Percentiles rank a stretch among this genome's conserved stretches.
Conservation (phyloP, 2,329 filamentous ascomycete genomes). For the Fusarium tanahbumbuense region DNA sequence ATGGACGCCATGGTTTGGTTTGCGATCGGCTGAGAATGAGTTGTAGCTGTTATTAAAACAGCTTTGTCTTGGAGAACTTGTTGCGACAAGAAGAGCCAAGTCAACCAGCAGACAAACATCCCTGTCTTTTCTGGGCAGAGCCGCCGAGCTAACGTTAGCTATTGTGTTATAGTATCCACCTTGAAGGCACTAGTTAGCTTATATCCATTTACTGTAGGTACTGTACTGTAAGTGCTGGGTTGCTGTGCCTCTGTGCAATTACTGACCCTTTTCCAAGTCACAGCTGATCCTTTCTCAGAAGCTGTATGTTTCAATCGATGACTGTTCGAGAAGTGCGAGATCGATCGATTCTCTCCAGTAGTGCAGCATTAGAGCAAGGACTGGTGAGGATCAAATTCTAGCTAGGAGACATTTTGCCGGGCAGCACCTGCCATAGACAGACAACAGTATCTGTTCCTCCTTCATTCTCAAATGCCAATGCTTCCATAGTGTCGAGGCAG, state of each 20-base stretch:
- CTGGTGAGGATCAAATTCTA: not conserved
- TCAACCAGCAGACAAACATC: not conserved
- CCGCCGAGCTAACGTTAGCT: slow-evolving; percentile 7
- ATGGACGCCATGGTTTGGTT: slow-evolving; percentile 11
- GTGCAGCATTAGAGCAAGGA: not conserved
- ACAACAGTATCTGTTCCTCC: not conserved
- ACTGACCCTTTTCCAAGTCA: not conserved
- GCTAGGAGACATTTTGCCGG: not conserved
- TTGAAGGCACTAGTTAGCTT: not conserved
- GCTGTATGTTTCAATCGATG: not conserved
- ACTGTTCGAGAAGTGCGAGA: not conserved
- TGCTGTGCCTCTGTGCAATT: not conserved
- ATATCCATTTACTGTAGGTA: not conserved
- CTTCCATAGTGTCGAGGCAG: slow-evolving; percentile 1
- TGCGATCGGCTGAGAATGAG: not conserved
- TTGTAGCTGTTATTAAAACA: not conserved
- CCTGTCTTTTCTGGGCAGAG: slow-evolving; percentile 8
- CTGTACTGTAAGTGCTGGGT: not conserved
- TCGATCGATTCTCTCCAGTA: not conserved
- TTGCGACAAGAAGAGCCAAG: slow-evolving; percentile 10
- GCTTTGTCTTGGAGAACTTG: not conserved
- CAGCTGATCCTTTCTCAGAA: not conserved
- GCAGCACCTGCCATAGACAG: not conserved
- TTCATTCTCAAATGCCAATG: not conserved
- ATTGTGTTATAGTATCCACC: slow-evolving; percentile 7